These are phyloP conservation scores for Sporothrix variecibatus DNA, from an alignment of 2,329 filamentous ascomycete species.

Conservation along the genomic window DNA sequence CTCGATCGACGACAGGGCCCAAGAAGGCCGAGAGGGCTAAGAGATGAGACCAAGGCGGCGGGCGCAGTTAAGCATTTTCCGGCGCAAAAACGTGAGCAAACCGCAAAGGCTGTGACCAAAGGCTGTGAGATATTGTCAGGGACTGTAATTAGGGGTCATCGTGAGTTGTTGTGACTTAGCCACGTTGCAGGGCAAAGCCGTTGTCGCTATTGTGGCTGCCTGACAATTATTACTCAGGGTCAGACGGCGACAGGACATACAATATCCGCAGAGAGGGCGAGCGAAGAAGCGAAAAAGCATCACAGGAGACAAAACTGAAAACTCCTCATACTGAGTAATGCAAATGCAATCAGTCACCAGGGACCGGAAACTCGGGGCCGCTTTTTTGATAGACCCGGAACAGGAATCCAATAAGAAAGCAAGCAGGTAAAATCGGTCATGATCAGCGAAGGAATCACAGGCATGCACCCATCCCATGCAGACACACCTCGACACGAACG, in stretches of 20 bases:
- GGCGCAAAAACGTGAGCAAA: background rate
- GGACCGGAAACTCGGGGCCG: background rate
- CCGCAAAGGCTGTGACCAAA: background rate
- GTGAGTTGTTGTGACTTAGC: background rate
- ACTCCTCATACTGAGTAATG: too few relatives aligned
- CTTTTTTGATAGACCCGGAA: background rate
- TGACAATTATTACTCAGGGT: background rate
- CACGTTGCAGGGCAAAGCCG: background rate
- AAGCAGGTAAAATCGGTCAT: background rate
- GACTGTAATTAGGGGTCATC: background rate
- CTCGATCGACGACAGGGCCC: background rate
- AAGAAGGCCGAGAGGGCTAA: background rate
- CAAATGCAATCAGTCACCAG: background rate
- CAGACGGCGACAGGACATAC: background rate
- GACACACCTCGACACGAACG: background rate
- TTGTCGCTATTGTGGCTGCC: background rate
- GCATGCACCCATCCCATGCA: background rate
- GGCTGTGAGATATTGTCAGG: background rate
- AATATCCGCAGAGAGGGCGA: background rate
- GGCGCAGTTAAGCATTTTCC: background rate
- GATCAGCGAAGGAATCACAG: background rate
- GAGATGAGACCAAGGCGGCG: background rate
- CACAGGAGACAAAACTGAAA: too few relatives aligned
- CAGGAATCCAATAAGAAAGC: background rate
- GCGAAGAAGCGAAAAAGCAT: background rate